Conservation (phyloP, 352 stramenopile genomes). For the Phytopythium cucurbitacearum region DNA sequence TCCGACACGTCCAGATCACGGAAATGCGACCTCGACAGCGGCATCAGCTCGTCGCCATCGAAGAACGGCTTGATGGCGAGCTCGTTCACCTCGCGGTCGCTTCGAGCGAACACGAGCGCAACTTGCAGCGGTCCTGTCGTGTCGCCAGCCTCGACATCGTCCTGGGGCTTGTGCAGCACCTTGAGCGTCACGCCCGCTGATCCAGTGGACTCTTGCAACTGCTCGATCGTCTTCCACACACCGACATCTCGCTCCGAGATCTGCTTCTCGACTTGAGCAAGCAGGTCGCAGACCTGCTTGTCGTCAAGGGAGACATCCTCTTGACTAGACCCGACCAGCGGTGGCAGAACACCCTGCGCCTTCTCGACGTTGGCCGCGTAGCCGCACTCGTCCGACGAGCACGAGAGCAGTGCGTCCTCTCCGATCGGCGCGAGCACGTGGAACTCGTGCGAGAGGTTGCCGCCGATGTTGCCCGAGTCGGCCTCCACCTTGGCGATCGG, state of each 20-base stretch:
- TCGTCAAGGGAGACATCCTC: background rate
- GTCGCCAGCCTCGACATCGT: slow-evolving; percentile 11
- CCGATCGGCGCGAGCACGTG: slow-evolving; percentile 80
- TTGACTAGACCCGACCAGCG: background rate
- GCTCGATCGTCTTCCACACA: slow-evolving; percentile 28
- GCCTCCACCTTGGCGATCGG: slow-evolving; percentile 78
- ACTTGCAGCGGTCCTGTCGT: slow-evolving; percentile 8
- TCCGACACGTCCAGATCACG: slow-evolving; percentile 14
- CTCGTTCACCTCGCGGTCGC: slow-evolving; percentile 64
- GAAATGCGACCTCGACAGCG: slow-evolving; percentile 18
- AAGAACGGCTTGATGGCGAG: slow-evolving; percentile 70
- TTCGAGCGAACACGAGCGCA: slow-evolving; percentile 52
- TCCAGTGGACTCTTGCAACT: slow-evolving; percentile 19
- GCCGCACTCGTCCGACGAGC: slow-evolving; percentile 37
- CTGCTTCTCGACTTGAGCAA: slow-evolving; percentile 18
- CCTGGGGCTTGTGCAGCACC: slow-evolving; percentile 24
- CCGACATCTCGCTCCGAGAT: slow-evolving; percentile 6
- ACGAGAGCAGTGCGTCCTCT: slow-evolving; percentile 82
- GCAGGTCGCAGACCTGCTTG: slow-evolving; percentile 11
- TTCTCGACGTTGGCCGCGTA: slow-evolving; percentile 90
- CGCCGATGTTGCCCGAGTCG: slow-evolving; percentile 85
- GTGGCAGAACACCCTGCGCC: slow-evolving; percentile 36
- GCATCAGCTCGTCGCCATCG: slow-evolving; percentile 47
- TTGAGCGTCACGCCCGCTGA: slow-evolving; percentile 23
- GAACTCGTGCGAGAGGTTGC: slow-evolving; percentile 88